phyloP scores from a whole-genome alignment of 768 basidiomycete species.

The Agaricus subrufescens region DNA sequence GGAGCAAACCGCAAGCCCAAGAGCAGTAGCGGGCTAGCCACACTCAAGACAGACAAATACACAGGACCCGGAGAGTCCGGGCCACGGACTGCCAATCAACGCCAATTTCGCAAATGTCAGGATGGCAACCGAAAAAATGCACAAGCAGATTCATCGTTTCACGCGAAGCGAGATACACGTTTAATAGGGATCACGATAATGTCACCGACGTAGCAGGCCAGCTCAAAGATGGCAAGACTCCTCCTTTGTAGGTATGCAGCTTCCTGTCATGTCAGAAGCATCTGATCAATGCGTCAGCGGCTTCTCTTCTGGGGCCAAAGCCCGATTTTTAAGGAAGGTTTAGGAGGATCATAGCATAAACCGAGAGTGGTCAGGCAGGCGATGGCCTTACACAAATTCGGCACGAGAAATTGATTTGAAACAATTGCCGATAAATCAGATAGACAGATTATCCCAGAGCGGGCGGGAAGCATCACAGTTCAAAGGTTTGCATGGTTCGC shows the following conservation, averaged over 20 bases:
- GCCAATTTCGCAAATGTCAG: neutral
- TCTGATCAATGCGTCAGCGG: constrained; percentile 3
- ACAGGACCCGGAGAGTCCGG: neutral
- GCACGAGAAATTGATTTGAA: neutral
- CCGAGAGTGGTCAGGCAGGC: neutral
- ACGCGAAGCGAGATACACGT: constrained; percentile 23
- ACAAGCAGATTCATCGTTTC: constrained; percentile 1
- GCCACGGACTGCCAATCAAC: neutral
- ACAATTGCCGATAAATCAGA: neutral
- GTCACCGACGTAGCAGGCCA: constrained; percentile 13
- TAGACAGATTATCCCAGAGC: neutral
- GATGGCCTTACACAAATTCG: neutral
- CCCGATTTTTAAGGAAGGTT: neutral
- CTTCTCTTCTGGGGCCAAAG: neutral
- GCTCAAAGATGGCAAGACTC: constrained; percentile 24
- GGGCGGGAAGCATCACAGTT: neutral
- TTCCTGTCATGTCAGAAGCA: constrained; percentile 48
- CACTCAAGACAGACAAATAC: neutral
- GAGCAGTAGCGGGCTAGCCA: neutral
- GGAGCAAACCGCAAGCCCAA: neutral
- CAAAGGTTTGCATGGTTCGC: neutral
- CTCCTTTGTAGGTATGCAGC: constrained; percentile 28
- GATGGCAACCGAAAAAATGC: neutral
- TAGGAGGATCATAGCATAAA: neutral
- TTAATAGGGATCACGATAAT: constrained; percentile 34